A percentile compares a stretch with the other conserved stretches of the same genome.
Conservation (phyloP, 257 asterid species). For the Cynanchum wilfordii region DNA sequence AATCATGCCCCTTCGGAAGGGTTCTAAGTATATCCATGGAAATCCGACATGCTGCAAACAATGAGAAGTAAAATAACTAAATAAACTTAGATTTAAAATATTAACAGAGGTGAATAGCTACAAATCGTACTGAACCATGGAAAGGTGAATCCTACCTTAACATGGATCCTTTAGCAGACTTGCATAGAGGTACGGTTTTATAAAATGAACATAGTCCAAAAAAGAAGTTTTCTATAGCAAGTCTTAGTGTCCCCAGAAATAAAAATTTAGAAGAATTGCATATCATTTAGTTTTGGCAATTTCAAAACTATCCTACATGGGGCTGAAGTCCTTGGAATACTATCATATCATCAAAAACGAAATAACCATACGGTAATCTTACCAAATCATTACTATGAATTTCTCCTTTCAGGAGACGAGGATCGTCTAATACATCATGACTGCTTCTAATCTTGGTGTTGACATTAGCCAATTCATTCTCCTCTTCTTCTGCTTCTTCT, state of each 20-base stretch:
- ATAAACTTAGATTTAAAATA: background rate
- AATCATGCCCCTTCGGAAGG: background rate
- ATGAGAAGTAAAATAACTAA: background rate
- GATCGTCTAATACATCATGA: slow-evolving; percentile 92
- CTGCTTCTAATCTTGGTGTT: slow-evolving; percentile 77
- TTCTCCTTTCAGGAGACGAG: slow-evolving; percentile 81
- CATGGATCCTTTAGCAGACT: background rate
- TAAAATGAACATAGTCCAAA: background rate
- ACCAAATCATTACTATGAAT: slow-evolving; percentile 45
- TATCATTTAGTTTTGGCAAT: background rate
- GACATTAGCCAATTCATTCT: slow-evolving; percentile 66
- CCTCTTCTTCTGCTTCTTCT: slow-evolving; percentile 99
- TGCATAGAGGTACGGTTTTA: background rate
- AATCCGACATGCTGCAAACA: background rate
- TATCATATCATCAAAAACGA: background rate
- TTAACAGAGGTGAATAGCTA: background rate
- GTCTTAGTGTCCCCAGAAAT: background rate
- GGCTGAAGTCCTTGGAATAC: background rate
- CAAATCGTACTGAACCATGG: background rate
- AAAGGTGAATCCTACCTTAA: background rate
- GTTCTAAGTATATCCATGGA: background rate
- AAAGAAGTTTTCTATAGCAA: background rate
- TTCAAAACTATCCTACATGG: background rate
- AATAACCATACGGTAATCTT: slow-evolving; percentile 14
- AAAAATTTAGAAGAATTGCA: background rate